Evolutionary conservation across 495 filamentous ascomycete genomes (phyloP).

Genomic region (Penicillium chermesinum): DNA sequence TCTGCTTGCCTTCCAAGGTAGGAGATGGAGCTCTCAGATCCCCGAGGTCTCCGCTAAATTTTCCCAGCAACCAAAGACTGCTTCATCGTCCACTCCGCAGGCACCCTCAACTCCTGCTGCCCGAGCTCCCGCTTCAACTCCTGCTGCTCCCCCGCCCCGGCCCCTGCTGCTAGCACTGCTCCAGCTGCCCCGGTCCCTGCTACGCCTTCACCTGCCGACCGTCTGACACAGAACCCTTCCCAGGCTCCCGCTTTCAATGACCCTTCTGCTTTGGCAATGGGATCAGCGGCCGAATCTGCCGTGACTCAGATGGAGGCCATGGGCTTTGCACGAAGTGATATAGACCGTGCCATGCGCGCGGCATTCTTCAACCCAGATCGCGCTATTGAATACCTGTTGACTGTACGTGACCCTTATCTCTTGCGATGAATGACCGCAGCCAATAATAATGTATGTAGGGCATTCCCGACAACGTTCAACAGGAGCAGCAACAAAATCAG

Average conservation of each 20-base stretch:
- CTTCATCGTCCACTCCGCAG: slow-evolving; percentile 52
- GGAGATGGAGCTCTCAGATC: neutral
- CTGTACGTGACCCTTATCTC: slow-evolving; percentile 47
- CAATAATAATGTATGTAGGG: slow-evolving; percentile 52
- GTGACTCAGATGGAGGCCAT: slow-evolving; percentile 95
- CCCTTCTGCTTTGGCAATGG: slow-evolving; percentile 78
- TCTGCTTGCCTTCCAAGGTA: slow-evolving; percentile 96
- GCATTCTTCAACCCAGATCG: slow-evolving; percentile 96
- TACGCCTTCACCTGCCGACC: slow-evolving; percentile 63
- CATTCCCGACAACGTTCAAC: slow-evolving; percentile 77
- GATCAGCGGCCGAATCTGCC: slow-evolving; percentile 72
- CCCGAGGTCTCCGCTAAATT: neutral
- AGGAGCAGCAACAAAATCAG: slow-evolving; percentile 55
- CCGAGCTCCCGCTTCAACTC: slow-evolving; percentile 41
- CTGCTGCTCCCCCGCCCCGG: slow-evolving; percentile 62
- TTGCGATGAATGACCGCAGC: neutral
- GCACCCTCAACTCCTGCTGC: slow-evolving; percentile 55
- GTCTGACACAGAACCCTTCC: slow-evolving; percentile 23
- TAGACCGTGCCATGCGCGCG: slow-evolving; percentile 89
- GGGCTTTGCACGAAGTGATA: slow-evolving; percentile 83
- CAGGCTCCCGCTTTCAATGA: slow-evolving; percentile 56
- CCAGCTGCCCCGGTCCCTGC: slow-evolving; percentile 59
- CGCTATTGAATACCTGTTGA: slow-evolving; percentile 92
- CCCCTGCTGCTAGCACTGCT: slow-evolving; percentile 49
- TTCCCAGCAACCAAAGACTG: slow-evolving; percentile 57